These are phyloP conservation scores for Apium graveolens DNA, from an alignment of 129 eudicot genomes.

Conservation along the genomic window DNA sequence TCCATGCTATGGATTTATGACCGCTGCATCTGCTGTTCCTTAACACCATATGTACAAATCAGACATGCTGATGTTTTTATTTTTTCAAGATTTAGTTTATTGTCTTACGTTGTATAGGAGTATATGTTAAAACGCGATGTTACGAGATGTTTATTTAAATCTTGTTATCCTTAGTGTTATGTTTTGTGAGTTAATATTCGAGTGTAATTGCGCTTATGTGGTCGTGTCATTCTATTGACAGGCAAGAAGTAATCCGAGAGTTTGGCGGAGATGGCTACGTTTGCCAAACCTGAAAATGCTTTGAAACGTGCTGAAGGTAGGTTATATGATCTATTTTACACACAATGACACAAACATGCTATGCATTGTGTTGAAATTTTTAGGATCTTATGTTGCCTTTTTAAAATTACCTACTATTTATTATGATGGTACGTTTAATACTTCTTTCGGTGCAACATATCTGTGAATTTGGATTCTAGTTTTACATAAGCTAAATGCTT, in stretches of 20 bases:
- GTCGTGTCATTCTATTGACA: not conserved
- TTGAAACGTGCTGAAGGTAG: constrained; percentile 74
- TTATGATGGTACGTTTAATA: not conserved
- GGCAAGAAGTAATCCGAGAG: not conserved
- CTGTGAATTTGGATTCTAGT: not conserved
- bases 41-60: not conserved
- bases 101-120: not conserved
- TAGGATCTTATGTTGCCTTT: not conserved
- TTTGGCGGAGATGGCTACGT: constrained; percentile 41
- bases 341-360: not conserved
- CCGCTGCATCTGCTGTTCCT: not conserved
- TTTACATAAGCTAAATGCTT: not conserved
- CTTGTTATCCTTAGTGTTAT: not conserved
- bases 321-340: not conserved
- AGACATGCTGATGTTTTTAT: not conserved
- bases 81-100: not conserved
- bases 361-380: not conserved
- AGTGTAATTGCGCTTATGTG: not conserved
- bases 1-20: not conserved
- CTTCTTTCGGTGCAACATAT: not conserved
- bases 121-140: not conserved
- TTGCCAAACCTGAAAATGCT: constrained; percentile 74
- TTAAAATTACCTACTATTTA: not conserved
- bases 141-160: not conserved
- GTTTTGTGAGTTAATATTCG: not conserved